Base-by-base conservation (phyloP, 2,329 filamentous ascomycete species). In the Alternaria brassicae region DNA sequence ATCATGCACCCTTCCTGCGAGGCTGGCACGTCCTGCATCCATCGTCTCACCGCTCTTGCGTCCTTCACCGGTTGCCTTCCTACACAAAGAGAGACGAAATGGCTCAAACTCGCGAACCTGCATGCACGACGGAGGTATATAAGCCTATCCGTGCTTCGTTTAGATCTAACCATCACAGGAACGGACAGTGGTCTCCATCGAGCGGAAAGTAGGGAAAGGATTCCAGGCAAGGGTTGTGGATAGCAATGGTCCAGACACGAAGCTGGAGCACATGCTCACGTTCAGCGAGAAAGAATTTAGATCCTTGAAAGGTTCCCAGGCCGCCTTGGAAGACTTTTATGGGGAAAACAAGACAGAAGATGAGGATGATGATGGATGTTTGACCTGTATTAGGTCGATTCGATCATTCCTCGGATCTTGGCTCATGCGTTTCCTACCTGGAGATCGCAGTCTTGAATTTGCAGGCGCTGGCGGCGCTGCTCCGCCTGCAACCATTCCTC, bases 21-120 rank as follows among this genome's bases (percentile, higher is more conserved):
- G n/a, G n/a, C n/a, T n/a, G n/a, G n/a, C n/a, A n/a, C n/a, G n/a
- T n/a, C n/a, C n/a, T n/a, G n/a, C n/a, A n/a, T n/a, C n/a, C n/a
- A n/a, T n/a, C n/a, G n/a, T n/a, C n/a, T n/a, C n/a, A n/a, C n/a
- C n/a, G n/a, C n/a, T n/a, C n/a, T n/a, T n/a, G n/a, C 10, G 17
- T 39, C 36, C n/a, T 45, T 53, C 28, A 53, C 50, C 28, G 4
- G 17, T 47, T 34, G 44, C 44, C 44, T 47, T 47, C n/a, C 44
- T 47, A 17, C 44, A 47, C 44, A 7, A 45, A 44, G 41, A 25
- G n/a, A 45, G 25, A 17, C 25, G 19, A 21, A 6, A 47, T 47
- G n/a, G 42, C 42, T 32, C 27, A 47, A 47, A 32, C 42, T 47
- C 27, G 27, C 2, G 9, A 32, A 32, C 9, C 27, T 47, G 42